A percentile compares a stretch with the other conserved stretches of the same genome.
Evolutionary conservation across 202 grass and related monocot genomes (phyloP).

Genomic region (Cymbopogon flexuosus): DNA sequence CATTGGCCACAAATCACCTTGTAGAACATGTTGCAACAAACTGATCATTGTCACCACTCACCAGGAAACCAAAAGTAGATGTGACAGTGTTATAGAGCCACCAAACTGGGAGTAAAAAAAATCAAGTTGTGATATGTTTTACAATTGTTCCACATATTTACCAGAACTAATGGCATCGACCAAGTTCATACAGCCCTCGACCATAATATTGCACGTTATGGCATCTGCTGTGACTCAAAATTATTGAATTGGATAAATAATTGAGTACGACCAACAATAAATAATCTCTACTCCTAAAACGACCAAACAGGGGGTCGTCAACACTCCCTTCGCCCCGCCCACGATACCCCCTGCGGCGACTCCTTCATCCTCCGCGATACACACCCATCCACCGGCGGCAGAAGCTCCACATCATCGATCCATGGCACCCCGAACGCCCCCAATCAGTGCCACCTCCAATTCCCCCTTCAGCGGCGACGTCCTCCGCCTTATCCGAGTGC

Average conservation of each 20-base stretch:
- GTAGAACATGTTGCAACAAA: background rate
- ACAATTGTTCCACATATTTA: background rate
- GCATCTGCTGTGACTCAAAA: background rate
- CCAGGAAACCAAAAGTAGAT: background rate
- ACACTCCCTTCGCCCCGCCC: too few species aligned
- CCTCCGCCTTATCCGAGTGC: too few species aligned
- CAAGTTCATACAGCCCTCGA: background rate
- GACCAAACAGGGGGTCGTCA: too few species aligned
- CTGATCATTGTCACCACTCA: background rate
- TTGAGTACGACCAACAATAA: background rate
- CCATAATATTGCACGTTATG: background rate
- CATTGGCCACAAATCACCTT: background rate
- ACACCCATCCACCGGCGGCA: too few species aligned
- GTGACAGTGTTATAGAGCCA: background rate
- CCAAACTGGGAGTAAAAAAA: background rate
- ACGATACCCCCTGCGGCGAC: too few species aligned
- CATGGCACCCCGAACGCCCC: too few species aligned
- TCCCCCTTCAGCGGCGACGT: too few species aligned
- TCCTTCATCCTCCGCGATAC: too few species aligned
- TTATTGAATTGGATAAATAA: conserved; percentile 5
- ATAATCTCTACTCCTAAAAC: too few species aligned
- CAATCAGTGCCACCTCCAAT: too few species aligned
- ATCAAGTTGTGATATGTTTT: background rate
- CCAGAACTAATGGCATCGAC: background rate
- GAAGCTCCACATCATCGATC: too few species aligned